Conservation (phyloP, 1,139 yeast genomes). For the Zygosaccharomyces pseudobailii region DNA sequence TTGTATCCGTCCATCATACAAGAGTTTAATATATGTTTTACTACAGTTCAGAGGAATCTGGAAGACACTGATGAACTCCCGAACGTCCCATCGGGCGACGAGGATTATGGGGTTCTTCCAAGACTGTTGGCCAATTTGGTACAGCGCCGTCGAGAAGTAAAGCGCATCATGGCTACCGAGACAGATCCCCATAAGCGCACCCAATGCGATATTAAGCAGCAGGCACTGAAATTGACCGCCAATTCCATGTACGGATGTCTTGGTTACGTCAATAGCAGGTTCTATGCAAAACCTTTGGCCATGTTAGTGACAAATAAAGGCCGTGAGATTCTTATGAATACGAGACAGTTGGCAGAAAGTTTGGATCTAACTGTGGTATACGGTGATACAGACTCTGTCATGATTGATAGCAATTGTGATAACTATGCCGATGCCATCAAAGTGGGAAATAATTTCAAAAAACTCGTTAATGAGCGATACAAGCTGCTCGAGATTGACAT, state of each 20-base stretch:
- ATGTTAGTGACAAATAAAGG: slow-evolving; percentile 95
- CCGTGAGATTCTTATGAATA: slow-evolving; percentile 89
- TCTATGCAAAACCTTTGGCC: slow-evolving; percentile 94
- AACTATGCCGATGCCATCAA: slow-evolving; percentile 67
- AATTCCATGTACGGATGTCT: slow-evolving; percentile 99
- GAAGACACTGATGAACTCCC: slow-evolving; percentile 69
- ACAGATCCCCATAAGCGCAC: slow-evolving; percentile 58
- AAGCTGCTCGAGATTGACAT: slow-evolving; percentile 86
- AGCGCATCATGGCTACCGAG: slow-evolving; percentile 75
- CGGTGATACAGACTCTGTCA: slow-evolving; percentile 99
- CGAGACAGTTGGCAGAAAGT: slow-evolving; percentile 87
- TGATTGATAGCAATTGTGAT: slow-evolving; percentile 88
- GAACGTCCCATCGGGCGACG: slow-evolving; percentile 55
- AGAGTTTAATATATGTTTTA: slow-evolving; percentile 94
- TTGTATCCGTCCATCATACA: slow-evolving; percentile 96
- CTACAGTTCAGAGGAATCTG: slow-evolving; percentile 77
- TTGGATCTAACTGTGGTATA: slow-evolving; percentile 81
- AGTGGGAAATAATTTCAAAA: slow-evolving; percentile 82
- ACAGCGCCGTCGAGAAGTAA: slow-evolving; percentile 88
- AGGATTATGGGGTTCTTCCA: slow-evolving; percentile 79
- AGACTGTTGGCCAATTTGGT: slow-evolving; percentile 78
- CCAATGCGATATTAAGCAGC: slow-evolving; percentile 93
- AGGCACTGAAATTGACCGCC: slow-evolving; percentile 93
- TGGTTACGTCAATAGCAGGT: slow-evolving; percentile 87
- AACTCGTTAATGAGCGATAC: slow-evolving; percentile 83